Evolutionary conservation across 345 rosid species (phyloP).

Genomic region (Brassica juncea): DNA sequence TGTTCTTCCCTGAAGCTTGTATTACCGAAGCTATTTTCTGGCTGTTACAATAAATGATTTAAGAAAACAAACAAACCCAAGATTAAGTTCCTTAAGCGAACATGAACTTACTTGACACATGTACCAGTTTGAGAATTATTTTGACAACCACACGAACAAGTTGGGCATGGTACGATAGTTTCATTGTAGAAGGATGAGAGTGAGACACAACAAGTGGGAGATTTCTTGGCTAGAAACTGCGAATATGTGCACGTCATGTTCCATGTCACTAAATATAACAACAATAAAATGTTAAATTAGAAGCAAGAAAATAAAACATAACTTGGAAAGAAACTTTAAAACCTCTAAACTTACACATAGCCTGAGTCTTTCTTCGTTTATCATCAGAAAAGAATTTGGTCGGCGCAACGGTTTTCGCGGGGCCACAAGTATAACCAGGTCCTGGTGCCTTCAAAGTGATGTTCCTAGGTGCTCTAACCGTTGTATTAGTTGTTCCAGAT

Average conservation of each 20-base stretch:
- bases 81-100: slow-evolving; percentile 1
- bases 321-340: not conserved
- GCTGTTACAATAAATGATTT: slow-evolving; percentile 24
- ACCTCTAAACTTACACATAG: slow-evolving; percentile 63
- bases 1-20: slow-evolving; percentile 43
- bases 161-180: slow-evolving; percentile 74
- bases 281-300: slow-evolving; percentile 9
- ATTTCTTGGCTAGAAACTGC: slow-evolving; percentile 68
- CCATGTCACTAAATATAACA: slow-evolving; percentile 77
- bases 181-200: slow-evolving; percentile 81
- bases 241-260: slow-evolving; percentile 86
- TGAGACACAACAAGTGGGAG: slow-evolving; percentile 89
- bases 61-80: not conserved
- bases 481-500: slow-evolving; percentile 75
- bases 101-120: slow-evolving; percentile 71
- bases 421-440: slow-evolving; percentile 86
- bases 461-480: slow-evolving; percentile 72
- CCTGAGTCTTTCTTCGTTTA: slow-evolving; percentile 74
- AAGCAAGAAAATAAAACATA: not conserved
- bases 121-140: slow-evolving; percentile 31
- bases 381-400: slow-evolving; percentile 56
- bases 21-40: slow-evolving; percentile 66
- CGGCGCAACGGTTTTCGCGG: slow-evolving; percentile 58
- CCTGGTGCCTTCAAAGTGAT: slow-evolving; percentile 78
- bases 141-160: slow-evolving; percentile 85